These are phyloP conservation scores for Colletotrichum lindemuthianum DNA, from an alignment of 2,329 filamentous ascomycete species.

Conservation along the genomic window DNA sequence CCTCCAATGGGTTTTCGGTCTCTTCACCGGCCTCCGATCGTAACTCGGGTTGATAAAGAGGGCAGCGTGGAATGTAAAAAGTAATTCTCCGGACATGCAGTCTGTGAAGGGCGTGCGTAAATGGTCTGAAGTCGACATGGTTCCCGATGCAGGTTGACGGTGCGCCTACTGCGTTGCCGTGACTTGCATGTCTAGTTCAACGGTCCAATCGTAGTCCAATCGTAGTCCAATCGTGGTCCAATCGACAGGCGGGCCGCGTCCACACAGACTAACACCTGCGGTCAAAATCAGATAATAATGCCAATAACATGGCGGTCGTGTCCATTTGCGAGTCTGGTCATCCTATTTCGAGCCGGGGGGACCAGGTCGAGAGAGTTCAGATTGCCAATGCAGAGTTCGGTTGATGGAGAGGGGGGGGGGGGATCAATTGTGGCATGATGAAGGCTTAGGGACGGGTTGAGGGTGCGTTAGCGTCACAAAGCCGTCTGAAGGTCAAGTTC, in stretches of 20 bases:
- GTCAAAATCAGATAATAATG: slow-evolving; percentile 19
- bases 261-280: slow-evolving; percentile 26
- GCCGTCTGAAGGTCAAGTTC: no score
- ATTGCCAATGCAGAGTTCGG: no score
- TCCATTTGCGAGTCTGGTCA: slow-evolving; percentile 6
- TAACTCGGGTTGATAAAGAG: no score
- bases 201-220: slow-evolving; percentile 3
- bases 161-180: slow-evolving; percentile 18
- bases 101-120: slow-evolving; percentile 7
- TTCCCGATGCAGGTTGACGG: slow-evolving; percentile 19
- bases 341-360: neutral
- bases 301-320: neutral
- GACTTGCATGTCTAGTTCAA: slow-evolving; percentile 33
- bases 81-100: neutral
- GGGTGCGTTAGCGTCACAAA: neutral
- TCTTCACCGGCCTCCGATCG: no score
- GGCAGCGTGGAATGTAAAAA: no score
- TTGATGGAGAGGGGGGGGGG: neutral
- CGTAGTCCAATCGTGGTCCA: neutral
- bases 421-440: neutral
- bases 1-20: no score
- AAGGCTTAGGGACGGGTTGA: neutral
- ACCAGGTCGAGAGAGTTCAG: neutral
- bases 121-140: slow-evolving; percentile 30
- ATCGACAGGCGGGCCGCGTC: slow-evolving; percentile 11